phyloP scores from a whole-genome alignment of 768 basidiomycete genomes.

The Hericium erinaceus region DNA sequence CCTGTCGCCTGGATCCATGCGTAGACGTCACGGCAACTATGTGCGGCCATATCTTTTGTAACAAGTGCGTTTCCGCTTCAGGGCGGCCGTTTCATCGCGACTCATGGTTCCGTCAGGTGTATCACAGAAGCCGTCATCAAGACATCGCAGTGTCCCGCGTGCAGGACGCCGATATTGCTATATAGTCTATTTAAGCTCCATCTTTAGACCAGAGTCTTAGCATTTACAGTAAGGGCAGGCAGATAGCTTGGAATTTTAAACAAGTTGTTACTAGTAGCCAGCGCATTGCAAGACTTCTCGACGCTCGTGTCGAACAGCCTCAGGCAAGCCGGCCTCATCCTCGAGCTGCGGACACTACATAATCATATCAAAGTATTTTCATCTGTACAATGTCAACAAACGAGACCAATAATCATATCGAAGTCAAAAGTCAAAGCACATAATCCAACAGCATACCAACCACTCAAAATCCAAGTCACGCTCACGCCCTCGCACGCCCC shows the following conservation, averaged over 20 bases:
- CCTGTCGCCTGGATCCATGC: background rate
- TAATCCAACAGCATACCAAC: background rate
- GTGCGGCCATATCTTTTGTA: background rate
- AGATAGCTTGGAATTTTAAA: too few relatives aligned
- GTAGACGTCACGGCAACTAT: background rate
- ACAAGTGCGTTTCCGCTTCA: background rate
- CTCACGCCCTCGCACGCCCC: conserved; percentile 2
- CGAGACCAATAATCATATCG: background rate
- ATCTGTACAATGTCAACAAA: background rate
- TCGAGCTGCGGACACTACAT: background rate
- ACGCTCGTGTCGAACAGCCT: too few relatives aligned
- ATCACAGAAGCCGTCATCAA: background rate
- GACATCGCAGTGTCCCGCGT: background rate
- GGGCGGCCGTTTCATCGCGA: background rate
- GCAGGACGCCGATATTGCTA: background rate
- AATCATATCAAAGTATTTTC: too few relatives aligned
- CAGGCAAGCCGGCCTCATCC: too few relatives aligned
- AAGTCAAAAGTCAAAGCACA: background rate
- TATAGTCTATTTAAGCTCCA: background rate
- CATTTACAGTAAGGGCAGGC: background rate
- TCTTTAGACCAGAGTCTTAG: background rate
- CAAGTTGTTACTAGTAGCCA: too few relatives aligned
- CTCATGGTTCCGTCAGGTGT: background rate
- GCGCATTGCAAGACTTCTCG: too few relatives aligned
- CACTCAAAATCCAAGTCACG: background rate